A percentile compares a stretch with the other conserved stretches of the same genome.
Conservation (phyloP, 352 stramenopile species). For the Pythium chondricola region DNA sequence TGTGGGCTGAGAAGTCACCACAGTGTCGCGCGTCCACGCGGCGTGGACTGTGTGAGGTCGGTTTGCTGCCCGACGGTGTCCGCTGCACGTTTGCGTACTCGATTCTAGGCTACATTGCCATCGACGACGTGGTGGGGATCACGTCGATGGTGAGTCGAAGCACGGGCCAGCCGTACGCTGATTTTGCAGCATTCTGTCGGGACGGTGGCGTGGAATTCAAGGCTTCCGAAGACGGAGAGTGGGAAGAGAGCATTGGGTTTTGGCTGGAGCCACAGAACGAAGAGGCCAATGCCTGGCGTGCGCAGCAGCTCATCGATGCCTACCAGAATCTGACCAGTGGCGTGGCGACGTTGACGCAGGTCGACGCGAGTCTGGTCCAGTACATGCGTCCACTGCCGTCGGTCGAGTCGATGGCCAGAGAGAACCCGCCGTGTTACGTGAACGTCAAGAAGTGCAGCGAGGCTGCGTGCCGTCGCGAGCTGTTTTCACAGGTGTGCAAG, state of each 20-base stretch:
- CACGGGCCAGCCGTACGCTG: constrained; percentile 10
- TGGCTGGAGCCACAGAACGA: constrained; percentile 25
- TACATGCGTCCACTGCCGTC: constrained; percentile 22
- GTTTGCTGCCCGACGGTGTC: constrained; percentile 24
- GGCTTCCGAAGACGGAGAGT: constrained; percentile 9
- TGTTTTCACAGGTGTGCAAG: constrained; percentile 23
- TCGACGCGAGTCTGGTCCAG: constrained; percentile 8
- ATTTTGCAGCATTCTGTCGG: constrained; percentile 27
- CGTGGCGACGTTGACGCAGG: not conserved
- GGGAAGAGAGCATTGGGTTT: constrained; percentile 18
- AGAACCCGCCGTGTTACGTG: constrained; percentile 29
- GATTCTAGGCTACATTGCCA: constrained; percentile 26
- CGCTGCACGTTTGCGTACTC: constrained; percentile 28
- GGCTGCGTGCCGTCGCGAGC: constrained; percentile 11
- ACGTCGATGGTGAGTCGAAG: constrained; percentile 19
- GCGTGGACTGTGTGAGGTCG: constrained; percentile 19
- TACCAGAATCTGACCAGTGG: constrained; percentile 20
- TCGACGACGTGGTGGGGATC: constrained; percentile 36
- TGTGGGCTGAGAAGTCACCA: constrained; percentile 29
- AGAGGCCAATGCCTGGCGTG: constrained; percentile 14
- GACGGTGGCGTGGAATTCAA: constrained; percentile 22
- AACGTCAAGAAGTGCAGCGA: constrained; percentile 21
- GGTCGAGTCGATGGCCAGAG: constrained; percentile 13
- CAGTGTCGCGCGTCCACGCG: constrained; percentile 14
- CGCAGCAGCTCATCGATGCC: constrained; percentile 13